Evolutionary conservation across 768 basidiomycete genomes (phyloP), one percentile per base, ranked within the genome.

Genomic region (Leccinellum rugosiceps): DNA sequence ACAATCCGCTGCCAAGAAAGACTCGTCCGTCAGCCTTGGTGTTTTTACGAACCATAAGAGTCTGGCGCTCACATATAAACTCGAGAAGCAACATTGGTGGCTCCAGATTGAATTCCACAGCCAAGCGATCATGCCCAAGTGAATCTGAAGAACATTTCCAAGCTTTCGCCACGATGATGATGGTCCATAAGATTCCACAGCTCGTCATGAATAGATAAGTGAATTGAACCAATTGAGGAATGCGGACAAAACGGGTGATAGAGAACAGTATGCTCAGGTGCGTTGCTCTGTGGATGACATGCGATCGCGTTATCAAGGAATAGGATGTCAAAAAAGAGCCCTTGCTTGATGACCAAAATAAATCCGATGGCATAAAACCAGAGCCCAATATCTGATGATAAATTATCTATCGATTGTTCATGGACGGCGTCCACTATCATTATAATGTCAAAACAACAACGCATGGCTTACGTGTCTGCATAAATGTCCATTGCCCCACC

Each of bases 191-290:
- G 14, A 55, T 17, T 3, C 32, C 30, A 26, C 52, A 66, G 31
- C 45, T 44, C 4, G 8, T 45, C 3, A 31, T 46, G n/a, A 43
- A 51, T 2, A 46, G 1, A 30, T 31, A 59, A 11, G 56, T 25
- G 23, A 58, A 49, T 46, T 17, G 30, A 8, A 52, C 50, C 14
- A 60, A n/a, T 15, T n/a, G 52, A n/a, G n/a, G n/a, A n/a, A 10
- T 17, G 15, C 35, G 38, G 23, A 65, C 6, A 35, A 66, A 38
- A 10, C 63, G 63, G 46, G 43, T 56, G 28, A 66, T 52, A 11
- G 65, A 66, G 25, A 57, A 58, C 28, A 65, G n/a, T 23, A 65
- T 52, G 54, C 65, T 65, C 41, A 65, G 5, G 7, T 58, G 52
- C 1, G 49, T 21, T 31, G 58, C 34, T 25, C 55, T 59, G 28